phyloP scores from a whole-genome alignment of 2,329 filamentous ascomycete species.

The Aureobasidium leucospermi region DNA sequence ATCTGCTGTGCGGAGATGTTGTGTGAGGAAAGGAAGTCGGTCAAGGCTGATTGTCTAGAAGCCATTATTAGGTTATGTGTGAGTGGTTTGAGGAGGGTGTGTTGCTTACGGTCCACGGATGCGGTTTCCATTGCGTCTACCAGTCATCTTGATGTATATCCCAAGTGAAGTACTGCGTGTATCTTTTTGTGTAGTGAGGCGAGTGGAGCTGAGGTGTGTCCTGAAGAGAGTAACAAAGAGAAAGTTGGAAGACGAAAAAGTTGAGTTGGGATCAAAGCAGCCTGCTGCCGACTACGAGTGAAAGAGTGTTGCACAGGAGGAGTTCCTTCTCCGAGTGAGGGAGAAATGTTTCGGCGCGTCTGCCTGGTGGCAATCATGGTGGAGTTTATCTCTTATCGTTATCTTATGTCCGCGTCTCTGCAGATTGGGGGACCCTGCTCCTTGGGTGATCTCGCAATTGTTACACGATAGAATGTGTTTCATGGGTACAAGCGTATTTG shows the following conservation, averaged over 20 bases:
- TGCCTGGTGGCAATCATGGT: neutral
- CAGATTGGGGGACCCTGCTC: neutral
- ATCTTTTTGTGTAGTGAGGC: neutral
- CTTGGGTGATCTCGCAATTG: no score
- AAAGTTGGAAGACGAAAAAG: neutral
- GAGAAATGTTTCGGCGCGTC: neutral
- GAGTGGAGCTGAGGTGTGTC: neutral
- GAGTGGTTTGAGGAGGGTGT: neutral
- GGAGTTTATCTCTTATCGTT: neutral
- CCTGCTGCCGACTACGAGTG: neutral
- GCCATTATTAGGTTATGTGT: constrained; percentile 7
- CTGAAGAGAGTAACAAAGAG: neutral
- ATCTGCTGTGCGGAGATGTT: constrained; percentile 65
- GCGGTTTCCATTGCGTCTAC: constrained; percentile 34
- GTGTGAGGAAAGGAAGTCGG: constrained; percentile 56
- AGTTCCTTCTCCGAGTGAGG: neutral
- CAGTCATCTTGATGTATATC: constrained; percentile 23
- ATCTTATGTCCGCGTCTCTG: neutral
- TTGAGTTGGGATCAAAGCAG: neutral
- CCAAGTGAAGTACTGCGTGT: neutral
- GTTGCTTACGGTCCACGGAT: constrained; percentile 48
- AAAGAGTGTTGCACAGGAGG: neutral
- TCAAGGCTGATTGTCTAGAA: constrained; percentile 55
- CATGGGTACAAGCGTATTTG: no score
- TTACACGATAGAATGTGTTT: no score